Conservation (phyloP, 2,329 filamentous ascomycete genomes). For the Fusarium albidum region DNA sequence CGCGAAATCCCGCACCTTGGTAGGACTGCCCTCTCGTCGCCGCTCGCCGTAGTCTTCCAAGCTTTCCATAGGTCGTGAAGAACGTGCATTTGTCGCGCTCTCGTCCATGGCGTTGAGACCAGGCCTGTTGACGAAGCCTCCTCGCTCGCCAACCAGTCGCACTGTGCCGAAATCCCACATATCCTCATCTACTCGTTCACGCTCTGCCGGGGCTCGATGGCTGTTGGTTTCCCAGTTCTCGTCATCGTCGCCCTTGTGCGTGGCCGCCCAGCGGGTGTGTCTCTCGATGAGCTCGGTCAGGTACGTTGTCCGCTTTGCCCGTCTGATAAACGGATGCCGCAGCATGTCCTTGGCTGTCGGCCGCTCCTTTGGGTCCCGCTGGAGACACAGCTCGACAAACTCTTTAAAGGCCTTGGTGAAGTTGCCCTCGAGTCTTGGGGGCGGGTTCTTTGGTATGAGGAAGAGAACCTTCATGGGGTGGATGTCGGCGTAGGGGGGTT, state of each 20-base stretch:
- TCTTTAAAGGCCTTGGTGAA: conserved; percentile 87
- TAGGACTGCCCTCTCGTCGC: conserved; percentile 59
- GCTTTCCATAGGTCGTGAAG: conserved; percentile 60
- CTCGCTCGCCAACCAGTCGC: conserved; percentile 75
- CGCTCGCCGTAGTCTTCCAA: conserved; percentile 61
- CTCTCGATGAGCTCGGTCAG: conserved; percentile 95
- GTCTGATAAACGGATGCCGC: conserved; percentile 88
- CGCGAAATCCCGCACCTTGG: conserved; percentile 58
- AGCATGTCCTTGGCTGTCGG: conserved; percentile 87
- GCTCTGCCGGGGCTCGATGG: conserved; percentile 60
- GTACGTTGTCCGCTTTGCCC: conserved; percentile 95
- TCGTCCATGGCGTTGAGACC: conserved; percentile 80
- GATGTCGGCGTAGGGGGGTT: conserved; percentile 94
- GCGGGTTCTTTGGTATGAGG: conserved; percentile 92
- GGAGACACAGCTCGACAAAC: conserved; percentile 83
- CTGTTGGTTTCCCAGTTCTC: conserved; percentile 67
- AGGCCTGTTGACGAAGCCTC: conserved; percentile 61
- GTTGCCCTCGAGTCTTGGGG: conserved; percentile 81
- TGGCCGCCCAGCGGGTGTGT: conserved; percentile 85
- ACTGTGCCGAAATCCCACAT: conserved; percentile 99
- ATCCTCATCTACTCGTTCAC: conserved; percentile 75
- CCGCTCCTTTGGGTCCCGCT: conserved; percentile 87
- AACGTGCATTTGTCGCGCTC: conserved; percentile 79
- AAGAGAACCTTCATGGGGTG: conserved; percentile 99
- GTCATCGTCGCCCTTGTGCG: conserved; percentile 76